phyloP scores from a whole-genome alignment of 208 protist genomes.

The Novymonas esmeraldas region DNA sequence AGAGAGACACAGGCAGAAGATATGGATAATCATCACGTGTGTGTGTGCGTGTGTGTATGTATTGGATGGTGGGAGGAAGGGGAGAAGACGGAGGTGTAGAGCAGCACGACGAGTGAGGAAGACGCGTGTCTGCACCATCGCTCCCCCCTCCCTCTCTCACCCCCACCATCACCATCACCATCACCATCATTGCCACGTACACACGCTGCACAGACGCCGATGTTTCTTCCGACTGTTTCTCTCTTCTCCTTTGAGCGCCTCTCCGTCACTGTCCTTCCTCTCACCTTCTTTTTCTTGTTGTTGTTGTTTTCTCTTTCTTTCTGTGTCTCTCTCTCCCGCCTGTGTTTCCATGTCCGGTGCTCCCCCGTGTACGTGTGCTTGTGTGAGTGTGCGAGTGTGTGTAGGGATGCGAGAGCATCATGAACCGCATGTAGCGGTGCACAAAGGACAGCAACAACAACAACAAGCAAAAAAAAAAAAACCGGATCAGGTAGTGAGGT shows the following conservation, averaged over 20 bases:
- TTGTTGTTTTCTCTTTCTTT: conserved; percentile 7
- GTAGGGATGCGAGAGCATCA: too few species aligned
- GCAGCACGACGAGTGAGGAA: too few species aligned
- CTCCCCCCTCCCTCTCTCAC: not conserved
- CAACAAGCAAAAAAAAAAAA: too few species aligned
- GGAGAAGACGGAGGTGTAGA: not conserved
- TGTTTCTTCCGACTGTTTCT: conserved; percentile 9
- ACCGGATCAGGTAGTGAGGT: too few species aligned
- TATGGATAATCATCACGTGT: too few species aligned
- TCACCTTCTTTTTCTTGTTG: conserved; percentile 15
- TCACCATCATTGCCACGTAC: too few species aligned
- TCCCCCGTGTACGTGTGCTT: not conserved
- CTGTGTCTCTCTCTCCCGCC: not conserved
- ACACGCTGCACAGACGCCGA: not conserved
- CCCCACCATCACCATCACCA: not conserved
- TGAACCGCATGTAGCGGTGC: too few species aligned
- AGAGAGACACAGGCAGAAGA: too few species aligned
- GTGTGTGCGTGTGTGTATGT: not conserved
- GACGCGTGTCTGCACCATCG: too few species aligned
- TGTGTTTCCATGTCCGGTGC: not conserved
- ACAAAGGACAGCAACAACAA: too few species aligned
- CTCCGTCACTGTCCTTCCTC: not conserved
- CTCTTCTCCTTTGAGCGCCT: not conserved
- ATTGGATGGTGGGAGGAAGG: not conserved
- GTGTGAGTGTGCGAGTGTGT: too few species aligned